Evolutionary conservation across 306 rosid genomes (phyloP).

Genomic region (Quercus robur): DNA sequence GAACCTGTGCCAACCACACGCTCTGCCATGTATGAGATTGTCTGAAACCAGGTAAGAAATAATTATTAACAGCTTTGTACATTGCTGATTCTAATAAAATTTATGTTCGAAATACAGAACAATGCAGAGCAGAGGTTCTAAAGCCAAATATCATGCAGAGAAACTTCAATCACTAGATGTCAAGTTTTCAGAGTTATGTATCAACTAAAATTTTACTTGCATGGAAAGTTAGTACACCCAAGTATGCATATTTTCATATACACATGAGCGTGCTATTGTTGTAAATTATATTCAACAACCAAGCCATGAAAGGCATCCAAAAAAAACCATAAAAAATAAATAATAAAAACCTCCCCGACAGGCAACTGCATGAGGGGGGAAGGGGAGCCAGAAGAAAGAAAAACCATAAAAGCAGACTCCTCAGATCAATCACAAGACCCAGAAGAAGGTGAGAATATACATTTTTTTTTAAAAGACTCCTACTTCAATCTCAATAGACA

Average conservation of each 20-base stretch:
- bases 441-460: background rate
- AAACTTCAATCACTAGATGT: background rate
- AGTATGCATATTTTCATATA: background rate
- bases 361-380: no score
- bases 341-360: no score
- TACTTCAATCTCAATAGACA: background rate
- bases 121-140: background rate
- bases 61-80: slow-evolving; percentile 5
- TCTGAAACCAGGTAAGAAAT: slow-evolving; percentile 42
- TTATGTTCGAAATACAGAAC: background rate
- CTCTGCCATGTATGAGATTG: slow-evolving; percentile 89
- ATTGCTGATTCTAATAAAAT: background rate
- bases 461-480: background rate
- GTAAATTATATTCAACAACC: background rate
- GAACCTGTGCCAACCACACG: slow-evolving; percentile 97
- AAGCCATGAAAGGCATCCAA: background rate
- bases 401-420: background rate
- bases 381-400: background rate
- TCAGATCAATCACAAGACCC: background rate
- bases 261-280: background rate
- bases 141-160: slow-evolving; percentile 1
- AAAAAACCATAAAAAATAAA: background rate
- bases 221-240: background rate
- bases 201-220: background rate
- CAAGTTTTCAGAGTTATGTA: background rate